phyloP scores from a whole-genome alignment of 1,284 basidiomycete genomes.

The Pseudozyma flocculosa region DNA sequence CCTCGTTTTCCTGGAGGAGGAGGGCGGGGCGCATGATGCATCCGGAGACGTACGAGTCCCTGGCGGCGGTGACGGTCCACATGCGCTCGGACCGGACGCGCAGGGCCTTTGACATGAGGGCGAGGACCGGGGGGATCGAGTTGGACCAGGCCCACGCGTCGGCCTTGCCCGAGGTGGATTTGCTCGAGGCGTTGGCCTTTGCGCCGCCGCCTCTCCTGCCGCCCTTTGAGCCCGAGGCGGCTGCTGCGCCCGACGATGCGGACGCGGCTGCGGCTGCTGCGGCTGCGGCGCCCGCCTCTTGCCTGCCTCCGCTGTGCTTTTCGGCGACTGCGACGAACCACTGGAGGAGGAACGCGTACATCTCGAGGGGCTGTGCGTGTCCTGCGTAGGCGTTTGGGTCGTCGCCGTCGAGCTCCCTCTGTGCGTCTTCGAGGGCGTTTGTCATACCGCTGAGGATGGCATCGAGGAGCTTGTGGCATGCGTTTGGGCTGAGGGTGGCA shows the following conservation, averaged over 20 bases:
- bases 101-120: conserved; percentile 40
- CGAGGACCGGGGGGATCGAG: conserved; percentile 47
- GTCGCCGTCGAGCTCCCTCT: conserved; percentile 31
- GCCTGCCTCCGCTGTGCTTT: conserved; percentile 31
- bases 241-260: neutral
- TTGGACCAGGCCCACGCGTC: conserved; percentile 44
- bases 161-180: conserved; percentile 26
- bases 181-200: conserved; percentile 4
- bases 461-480: conserved; percentile 49
- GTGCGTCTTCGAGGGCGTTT: conserved; percentile 39
- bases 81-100: conserved; percentile 43
- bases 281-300: conserved; percentile 12
- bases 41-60: conserved; percentile 53
- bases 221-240: conserved; percentile 7
- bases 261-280: conserved; percentile 17
- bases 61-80: conserved; percentile 47
- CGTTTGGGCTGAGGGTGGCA: conserved; percentile 27
- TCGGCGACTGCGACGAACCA: conserved; percentile 52
- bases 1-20: conserved; percentile 79
- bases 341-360: conserved; percentile 52
- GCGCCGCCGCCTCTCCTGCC: conserved; percentile 8
- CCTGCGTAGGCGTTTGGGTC: conserved; percentile 35
- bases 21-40: conserved; percentile 69
- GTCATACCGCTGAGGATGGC: conserved; percentile 42
- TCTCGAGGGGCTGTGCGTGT: conserved; percentile 46